A percentile compares a stretch with the other conserved stretches of the same genome.
These are phyloP conservation scores for Cunninghamia lanceolata DNA, from an alignment of 75 land plant species.

Conservation along the genomic window DNA sequence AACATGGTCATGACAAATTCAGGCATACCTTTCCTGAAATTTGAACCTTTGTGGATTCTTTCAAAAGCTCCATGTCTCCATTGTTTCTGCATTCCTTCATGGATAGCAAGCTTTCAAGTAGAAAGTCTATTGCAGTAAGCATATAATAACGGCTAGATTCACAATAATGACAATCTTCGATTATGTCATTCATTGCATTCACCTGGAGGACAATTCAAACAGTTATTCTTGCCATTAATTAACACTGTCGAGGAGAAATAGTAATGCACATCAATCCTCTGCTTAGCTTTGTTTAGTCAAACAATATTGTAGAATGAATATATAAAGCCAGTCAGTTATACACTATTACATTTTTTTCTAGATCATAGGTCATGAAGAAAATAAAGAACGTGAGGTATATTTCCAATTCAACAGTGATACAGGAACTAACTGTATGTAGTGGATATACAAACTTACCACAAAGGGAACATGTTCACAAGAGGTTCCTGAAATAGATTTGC, in stretches of 20 bases:
- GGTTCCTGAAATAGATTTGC: conserved; percentile 40
- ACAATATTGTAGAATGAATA: neutral
- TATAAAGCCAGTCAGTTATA: neutral
- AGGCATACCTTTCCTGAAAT: conserved; percentile 5
- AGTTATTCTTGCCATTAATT: neutral
- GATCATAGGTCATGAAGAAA: neutral
- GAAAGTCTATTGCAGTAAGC: conserved; percentile 29
- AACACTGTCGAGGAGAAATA: neutral
- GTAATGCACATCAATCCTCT: neutral
- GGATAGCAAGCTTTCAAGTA: conserved; percentile 23
- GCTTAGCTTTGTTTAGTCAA: neutral
- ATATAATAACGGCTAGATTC: conserved; percentile 28
- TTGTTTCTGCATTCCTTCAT: neutral
- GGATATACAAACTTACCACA: conserved; percentile 39
- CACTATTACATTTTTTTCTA: neutral
- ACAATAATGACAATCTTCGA: conserved; percentile 10
- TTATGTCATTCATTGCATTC: conserved; percentile 18
- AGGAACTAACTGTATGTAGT: neutral
- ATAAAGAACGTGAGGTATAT: neutral
- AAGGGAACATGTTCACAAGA: conserved; percentile 28
- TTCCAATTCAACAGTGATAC: neutral
- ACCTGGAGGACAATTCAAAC: conserved; percentile 26
- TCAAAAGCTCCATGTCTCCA: neutral
- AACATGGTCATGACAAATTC: neutral
- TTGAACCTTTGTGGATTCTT: neutral